Base-by-base conservation (phyloP, 2,329 filamentous ascomycete species). In the Pestalotiopsis sp. region DNA sequence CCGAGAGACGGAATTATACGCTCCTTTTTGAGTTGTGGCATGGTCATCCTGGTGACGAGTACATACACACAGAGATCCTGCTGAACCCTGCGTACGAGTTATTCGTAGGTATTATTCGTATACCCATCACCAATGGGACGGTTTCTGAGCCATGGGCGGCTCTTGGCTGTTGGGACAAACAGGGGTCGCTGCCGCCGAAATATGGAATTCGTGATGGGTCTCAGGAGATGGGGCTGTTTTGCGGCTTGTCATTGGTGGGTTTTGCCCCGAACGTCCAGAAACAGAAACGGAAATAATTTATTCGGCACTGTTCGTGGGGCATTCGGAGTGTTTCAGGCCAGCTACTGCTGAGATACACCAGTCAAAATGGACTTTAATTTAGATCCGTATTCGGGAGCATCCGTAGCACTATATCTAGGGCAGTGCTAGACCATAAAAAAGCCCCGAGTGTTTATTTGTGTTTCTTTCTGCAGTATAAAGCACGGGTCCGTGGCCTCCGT, bases 91-190 rank as follows among this genome's bases (percentile, higher is more conserved):
- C n/a, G 59, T 23, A 23, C 20, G 20, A 23, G 20, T 23, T 23
- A n/a, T 62, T n/a, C 20, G 27, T 23, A 23, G 20, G 20, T 31
- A 41, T 62, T 17, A 62, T 36, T 36, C 36, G 59, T 23, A n/a
- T 62, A 38, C 20, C 59, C 59, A 62, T 62, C 59, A 62, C 25
- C 31, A 52, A 62, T 62, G 25, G 36, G 59, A 20, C 31, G 59
- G 27, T 17, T 7, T 14, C n/a, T n/a, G 9, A 3, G 14, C 59
- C 25, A 36, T 39, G 17, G 1, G 59, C n/a, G 9, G 5, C 59
- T 38, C n/a, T 62, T 36, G 59, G 59, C 25, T n/a, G 9, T 36
- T 36, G 31, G 27, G 11, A 38, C 31, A 62, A 38, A 27, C 59
- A 36, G 14, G 27, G 38, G 59, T 27, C 59, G 59, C 36, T 39